Evolutionary conservation across 345 rosid genomes (phyloP), one percentile per base, ranked within the genome.

Genomic region (Anastatica hierochuntica): DNA sequence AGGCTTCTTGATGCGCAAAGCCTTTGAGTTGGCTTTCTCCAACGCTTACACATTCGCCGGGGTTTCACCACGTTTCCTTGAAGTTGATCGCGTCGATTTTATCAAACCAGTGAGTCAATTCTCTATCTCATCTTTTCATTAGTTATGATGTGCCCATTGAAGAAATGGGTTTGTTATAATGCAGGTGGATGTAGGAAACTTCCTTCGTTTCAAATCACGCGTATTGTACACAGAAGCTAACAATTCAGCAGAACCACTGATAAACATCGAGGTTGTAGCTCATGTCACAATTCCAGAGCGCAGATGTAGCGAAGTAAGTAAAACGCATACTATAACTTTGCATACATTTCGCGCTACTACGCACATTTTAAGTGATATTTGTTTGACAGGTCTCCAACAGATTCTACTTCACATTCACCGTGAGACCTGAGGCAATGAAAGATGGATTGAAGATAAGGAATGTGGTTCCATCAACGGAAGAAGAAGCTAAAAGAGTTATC

Each of bases 51-150:
- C 90, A 59, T 85, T 90, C 19, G 86, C 97, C 56, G 97, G 97
- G 41, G 79, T 60, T 2, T 81, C 85, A 5, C 97, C 95, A 7
- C 70, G 68, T 41, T 85, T 85, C 72, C 17, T 78, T 23, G 97
- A 89, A 78, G 88, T 89, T 64, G 94, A 89, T 49, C 94, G 79
- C 30, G 94, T 85, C 11, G 95, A 89, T 73, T 89, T 89, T 74
- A 69, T 83, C 27, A 78, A 66, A 66, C 97, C 94, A 43, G 94
- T 85, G 60, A 79, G 95, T 24, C 79, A 29, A 10, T 58, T 35
- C 12, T 19, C 20, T n/a, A 10, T 43, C 20, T 45, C 24, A 37
- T 37, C 34, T 19, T 35, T 23, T 49, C 2, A 37, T 23, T 29
- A 47, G 38, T n/a, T n/a, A n/a, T n/a, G n/a, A n/a, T n/a, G n/a